phyloP scores from a whole-genome alignment of 2,329 filamentous ascomycete genomes.

The Pseudopyricularia javanii region DNA sequence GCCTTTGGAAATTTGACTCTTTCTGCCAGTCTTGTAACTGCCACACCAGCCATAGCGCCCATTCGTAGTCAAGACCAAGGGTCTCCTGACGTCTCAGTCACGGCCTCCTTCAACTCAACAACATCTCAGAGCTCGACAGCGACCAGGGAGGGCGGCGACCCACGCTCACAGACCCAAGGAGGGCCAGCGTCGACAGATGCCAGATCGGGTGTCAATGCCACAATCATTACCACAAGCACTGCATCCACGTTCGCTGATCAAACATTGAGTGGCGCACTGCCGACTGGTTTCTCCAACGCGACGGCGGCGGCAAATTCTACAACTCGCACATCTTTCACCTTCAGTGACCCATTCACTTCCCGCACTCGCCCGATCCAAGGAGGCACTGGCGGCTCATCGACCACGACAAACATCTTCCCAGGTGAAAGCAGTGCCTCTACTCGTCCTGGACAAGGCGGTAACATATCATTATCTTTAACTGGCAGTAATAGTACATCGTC shows the following conservation, averaged over 20 bases:
- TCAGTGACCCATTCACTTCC: too few species aligned
- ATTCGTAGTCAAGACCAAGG: neutral
- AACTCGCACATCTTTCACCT: neutral
- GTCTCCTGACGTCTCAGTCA: neutral
- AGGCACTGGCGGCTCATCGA: too few species aligned
- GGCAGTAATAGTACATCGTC: neutral
- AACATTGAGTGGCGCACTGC: neutral
- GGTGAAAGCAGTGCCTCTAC: neutral
- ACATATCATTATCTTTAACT: neutral
- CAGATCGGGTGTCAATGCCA: neutral
- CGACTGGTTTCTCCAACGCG: neutral
- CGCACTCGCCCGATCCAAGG: too few species aligned
- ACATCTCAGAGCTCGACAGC: neutral
- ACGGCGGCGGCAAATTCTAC: neutral
- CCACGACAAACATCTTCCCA: neutral
- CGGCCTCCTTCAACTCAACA: neutral
- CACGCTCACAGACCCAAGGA: neutral
- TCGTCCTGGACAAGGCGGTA: neutral
- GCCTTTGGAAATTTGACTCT: neutral
- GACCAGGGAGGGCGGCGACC: neutral
- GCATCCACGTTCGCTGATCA: neutral
- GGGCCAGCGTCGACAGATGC: neutral
- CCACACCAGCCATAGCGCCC: neutral
- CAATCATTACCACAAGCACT: neutral
- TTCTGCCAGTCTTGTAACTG: neutral